phyloP scores from a whole-genome alignment of 306 rosid genomes.

The Crataegus laevigata region DNA sequence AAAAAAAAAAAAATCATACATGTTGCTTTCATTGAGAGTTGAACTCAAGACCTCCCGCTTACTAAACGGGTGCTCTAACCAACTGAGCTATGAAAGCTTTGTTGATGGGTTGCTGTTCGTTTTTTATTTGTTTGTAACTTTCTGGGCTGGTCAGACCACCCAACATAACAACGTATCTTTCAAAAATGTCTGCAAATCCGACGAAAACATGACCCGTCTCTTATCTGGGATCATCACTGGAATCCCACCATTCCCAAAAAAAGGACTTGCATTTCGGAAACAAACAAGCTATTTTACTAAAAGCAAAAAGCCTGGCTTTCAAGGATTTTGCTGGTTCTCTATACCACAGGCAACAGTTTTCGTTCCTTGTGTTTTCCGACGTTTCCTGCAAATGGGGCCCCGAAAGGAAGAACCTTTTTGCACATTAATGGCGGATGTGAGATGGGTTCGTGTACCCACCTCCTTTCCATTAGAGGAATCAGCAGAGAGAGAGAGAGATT shows the following conservation, averaged over 20 bases:
- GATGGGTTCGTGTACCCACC: no score
- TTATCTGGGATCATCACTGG: neutral
- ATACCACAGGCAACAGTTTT: neutral
- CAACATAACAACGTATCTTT: no score
- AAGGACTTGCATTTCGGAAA: neutral
- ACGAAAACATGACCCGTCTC: neutral
- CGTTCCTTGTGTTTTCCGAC: no score
- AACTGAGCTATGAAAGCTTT: neutral
- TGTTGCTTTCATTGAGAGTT: no score
- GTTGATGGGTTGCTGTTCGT: fast-evolving
- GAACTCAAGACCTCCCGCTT: no score
- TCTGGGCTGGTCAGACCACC: no score
- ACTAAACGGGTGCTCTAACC: no score
- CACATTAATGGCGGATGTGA: no score
- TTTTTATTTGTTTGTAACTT: fast-evolving
- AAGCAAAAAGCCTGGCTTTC: neutral
- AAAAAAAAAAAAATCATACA: no score
- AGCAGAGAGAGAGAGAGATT: no score
- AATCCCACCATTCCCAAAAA: neutral
- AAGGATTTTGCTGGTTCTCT: neutral
- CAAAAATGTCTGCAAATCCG: neutral
- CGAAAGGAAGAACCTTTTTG: neutral
- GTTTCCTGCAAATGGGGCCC: neutral
- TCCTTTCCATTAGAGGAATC: no score
- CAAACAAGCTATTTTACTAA: neutral